These are phyloP conservation scores for Colletotrichum ledebouriae DNA, from an alignment of 2,329 filamentous ascomycete genomes.

Conservation along the genomic window DNA sequence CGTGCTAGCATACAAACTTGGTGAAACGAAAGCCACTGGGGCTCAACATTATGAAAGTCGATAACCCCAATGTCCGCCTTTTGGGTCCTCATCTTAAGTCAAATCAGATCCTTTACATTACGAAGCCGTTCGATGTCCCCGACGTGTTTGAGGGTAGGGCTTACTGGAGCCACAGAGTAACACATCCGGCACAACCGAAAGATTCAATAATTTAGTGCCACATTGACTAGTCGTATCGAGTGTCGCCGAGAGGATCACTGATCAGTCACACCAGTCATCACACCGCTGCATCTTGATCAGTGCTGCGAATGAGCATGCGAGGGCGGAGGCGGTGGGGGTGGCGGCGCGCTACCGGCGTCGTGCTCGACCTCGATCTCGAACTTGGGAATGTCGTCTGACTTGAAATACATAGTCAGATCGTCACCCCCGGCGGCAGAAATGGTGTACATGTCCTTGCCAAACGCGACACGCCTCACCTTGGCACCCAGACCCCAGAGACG, in stretches of 20 bases:
- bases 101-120: too few relatives aligned
- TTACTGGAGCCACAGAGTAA: too few relatives aligned
- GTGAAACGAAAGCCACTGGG: too few relatives aligned
- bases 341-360: constrained; percentile 21
- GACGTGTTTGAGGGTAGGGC: too few relatives aligned
- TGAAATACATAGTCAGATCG: constrained; percentile 38
- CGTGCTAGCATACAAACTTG: too few relatives aligned
- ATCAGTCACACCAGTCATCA: constrained; percentile 8
- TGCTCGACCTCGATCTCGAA: constrained; percentile 41
- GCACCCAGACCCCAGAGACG: constrained; percentile 34
- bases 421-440: constrained; percentile 33
- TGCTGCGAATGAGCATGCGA: constrained; percentile 18
- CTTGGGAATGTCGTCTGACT: constrained; percentile 36
- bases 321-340: constrained; percentile 31
- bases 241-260: not conserved
- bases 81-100: too few relatives aligned
- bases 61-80: too few relatives aligned
- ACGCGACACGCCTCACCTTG: constrained; percentile 36
- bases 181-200: too few relatives aligned
- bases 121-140: too few relatives aligned
- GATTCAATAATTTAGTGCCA: too few relatives aligned
- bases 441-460: constrained; percentile 39
- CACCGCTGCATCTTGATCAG: constrained; percentile 2
- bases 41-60: too few relatives aligned
- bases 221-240: too few relatives aligned